Evolutionary conservation across 1,284 basidiomycete genomes (phyloP), one percentile per base, ranked within the genome.

Genomic region (Pyrrhoderma lamaoense): DNA sequence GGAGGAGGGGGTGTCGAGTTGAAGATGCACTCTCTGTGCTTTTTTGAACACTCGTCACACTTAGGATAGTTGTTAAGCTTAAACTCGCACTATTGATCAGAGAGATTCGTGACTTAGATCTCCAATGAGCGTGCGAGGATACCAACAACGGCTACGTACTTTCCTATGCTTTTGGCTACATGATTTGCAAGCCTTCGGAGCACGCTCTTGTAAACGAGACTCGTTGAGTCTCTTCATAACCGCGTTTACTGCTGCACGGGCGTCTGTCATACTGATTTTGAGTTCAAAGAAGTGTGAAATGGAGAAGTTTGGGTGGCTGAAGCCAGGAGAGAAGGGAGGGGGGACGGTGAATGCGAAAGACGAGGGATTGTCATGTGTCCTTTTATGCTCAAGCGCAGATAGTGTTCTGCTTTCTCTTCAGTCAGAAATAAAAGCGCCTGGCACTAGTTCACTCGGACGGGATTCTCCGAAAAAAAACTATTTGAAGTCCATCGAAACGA

Each of bases 141-240:
- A 31, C n/a, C n/a, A n/a, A n/a, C n/a, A 31, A 31, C 45, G 44
- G 13, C 13, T 13, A 40, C 45, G 31, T 22, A 66, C 64, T 58
- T 57, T 67, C 44, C 67, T 66, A 53, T 67, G 64, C 19, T 60
- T 63, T 42, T 31, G 59, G 42, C 61, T 64, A 45, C 64, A 65
- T 42, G 59, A 38, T 0, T 56, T 56, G 54, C 64, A 65, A 14
- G 64, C 64, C 42, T 61, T 57, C 48, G 54, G 63, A 9, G 64
- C 62, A 57, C 65, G 65, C 39, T 52, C 40, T 13, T 51, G 54
- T n/a, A 39, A 42, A 9, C 53, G 53, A 7, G 53, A 44, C 23
- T 43, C 45, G 8, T 47, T 45, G 2, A 55, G 45, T 18, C 23
- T 47, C 22, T 23, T 40, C n/a, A 52, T 25, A 35, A 45, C 51